Percentiles rank a stretch among this genome's conserved stretches.
These are phyloP conservation scores for Gracilaria gracilis DNA, from an alignment of 23 red algal genomes.

Conservation along the genomic window DNA sequence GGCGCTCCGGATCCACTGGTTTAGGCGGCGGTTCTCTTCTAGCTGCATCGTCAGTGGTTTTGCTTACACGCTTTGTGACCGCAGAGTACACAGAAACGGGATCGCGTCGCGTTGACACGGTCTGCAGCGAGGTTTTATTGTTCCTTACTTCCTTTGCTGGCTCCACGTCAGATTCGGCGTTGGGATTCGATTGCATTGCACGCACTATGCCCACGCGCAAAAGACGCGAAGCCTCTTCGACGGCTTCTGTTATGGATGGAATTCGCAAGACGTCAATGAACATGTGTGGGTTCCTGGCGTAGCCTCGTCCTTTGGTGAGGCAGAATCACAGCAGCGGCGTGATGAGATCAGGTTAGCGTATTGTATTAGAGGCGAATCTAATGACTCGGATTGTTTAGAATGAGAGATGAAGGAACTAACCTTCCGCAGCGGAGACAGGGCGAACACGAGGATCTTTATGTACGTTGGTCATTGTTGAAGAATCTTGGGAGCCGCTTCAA, in stretches of 20 bases:
- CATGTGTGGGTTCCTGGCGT: conserved; percentile 21
- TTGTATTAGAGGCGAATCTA: background rate
- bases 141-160: background rate
- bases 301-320: conserved; percentile 8
- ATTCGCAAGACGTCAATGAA: conserved; percentile 54
- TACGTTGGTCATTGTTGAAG: conserved; percentile 5
- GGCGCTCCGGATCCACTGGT: background rate
- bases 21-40: background rate
- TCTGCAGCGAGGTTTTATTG: background rate
- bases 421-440: background rate
- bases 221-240: conserved; percentile 37
- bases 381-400: background rate
- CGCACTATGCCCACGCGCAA: conserved; percentile 49
- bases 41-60: background rate
- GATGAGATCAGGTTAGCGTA: conserved; percentile 24
- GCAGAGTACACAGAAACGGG: conserved; percentile 53
- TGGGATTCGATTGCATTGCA: conserved; percentile 44
- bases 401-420: conserved; percentile 6
- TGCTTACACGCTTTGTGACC: conserved; percentile 42
- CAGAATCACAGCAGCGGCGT: background rate
- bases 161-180: background rate
- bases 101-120: conserved; percentile 20
- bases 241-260: conserved; percentile 51
- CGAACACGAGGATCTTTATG: conserved; percentile 31
- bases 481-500: background rate